Conservation (phyloP, 495 filamentous ascomycete species). For the Penicillium herquei region DNA sequence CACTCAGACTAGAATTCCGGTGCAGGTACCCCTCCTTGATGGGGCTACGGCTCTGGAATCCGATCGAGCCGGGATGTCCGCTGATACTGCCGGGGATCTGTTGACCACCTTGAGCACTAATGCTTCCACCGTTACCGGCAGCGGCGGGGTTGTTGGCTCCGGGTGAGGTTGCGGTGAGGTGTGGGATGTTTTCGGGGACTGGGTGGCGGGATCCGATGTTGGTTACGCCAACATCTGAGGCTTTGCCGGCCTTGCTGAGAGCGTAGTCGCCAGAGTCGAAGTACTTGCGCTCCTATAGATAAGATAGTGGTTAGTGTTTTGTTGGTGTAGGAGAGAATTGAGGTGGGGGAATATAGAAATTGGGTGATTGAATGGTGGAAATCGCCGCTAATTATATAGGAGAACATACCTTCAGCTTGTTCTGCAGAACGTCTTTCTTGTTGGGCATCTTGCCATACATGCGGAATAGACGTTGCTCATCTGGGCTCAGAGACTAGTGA, state of each 20-base stretch:
- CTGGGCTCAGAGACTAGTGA: constrained; percentile 74
- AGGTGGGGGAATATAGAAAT: not conserved
- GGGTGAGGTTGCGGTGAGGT: constrained; percentile 75
- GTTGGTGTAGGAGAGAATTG: constrained; percentile 1
- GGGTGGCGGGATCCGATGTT: constrained; percentile 93
- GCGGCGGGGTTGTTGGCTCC: constrained; percentile 43
- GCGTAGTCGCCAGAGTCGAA: constrained; percentile 98
- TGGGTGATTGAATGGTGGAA: not conserved
- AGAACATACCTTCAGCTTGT: constrained; percentile 75
- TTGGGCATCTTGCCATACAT: constrained; percentile 96
- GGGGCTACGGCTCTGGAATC: constrained; percentile 68
- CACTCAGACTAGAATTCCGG: constrained; percentile 71
- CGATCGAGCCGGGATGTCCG: constrained; percentile 45
- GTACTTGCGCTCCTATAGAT: constrained; percentile 85
- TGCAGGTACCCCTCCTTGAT: constrained; percentile 84
- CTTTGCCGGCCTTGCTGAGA: constrained; percentile 97
- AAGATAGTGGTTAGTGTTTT: constrained; percentile 5
- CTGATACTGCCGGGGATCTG: constrained; percentile 48
- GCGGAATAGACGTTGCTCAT: constrained; percentile 93
- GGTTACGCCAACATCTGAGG: constrained; percentile 88
- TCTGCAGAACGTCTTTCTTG: constrained; percentile 94
- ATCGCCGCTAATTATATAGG: not conserved
- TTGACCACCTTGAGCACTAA: constrained; percentile 40
- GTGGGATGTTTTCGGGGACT: constrained; percentile 92
- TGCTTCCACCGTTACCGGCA: constrained; percentile 37